Evolutionary conservation across 2,329 filamentous ascomycete genomes (phyloP), one percentile per base, ranked within the genome.

Genomic region (Myriosclerotinia scirpicola): DNA sequence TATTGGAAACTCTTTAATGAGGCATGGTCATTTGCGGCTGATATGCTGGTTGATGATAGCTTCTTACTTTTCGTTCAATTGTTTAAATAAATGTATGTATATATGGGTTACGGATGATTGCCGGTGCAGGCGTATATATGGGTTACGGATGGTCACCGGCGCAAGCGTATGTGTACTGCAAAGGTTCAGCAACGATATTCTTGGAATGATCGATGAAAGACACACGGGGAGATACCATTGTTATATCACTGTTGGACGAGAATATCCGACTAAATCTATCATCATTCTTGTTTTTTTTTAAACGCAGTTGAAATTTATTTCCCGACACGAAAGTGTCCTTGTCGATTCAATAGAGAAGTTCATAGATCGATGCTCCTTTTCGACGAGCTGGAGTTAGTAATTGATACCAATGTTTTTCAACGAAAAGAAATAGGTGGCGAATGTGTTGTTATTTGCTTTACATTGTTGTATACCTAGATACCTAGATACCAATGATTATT

Each of bases 241-340:
- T 60, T 60, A 60, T 60, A 59, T 26, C 56, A 59, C 30, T 36
- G 14, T 46, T 60, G 26, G 44, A 60, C 56, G 56, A 60, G 20
- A 42, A 44, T 50, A 22, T 6, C 40, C 15, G 54, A 52, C 11
- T 34, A 44, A 36, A 34, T 46, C 53, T 55, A 55, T 20, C 7
- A 20, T 55, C 17, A 44, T 53, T 64, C 22, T 58, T 58, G 12
- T 55, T 64, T 55, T 64, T 55, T 65, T 38, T n/a, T 58, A 17
- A 22, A 44, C 46, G 14, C 20, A 2, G 11, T 22, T 36, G 58
- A 61, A 26, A 26, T 50, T 50, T 50, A 50, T 60, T 46, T 7
- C 58, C 14, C 8, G n/a, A 26, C 34, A 50, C 34, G n/a, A 17
- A 36, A 50, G 58, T 61, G n/a, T 26, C 22, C 44, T 52, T 34